Base-by-base conservation (phyloP, 441 rosid species). In the Flueggea neowawraea region DNA sequence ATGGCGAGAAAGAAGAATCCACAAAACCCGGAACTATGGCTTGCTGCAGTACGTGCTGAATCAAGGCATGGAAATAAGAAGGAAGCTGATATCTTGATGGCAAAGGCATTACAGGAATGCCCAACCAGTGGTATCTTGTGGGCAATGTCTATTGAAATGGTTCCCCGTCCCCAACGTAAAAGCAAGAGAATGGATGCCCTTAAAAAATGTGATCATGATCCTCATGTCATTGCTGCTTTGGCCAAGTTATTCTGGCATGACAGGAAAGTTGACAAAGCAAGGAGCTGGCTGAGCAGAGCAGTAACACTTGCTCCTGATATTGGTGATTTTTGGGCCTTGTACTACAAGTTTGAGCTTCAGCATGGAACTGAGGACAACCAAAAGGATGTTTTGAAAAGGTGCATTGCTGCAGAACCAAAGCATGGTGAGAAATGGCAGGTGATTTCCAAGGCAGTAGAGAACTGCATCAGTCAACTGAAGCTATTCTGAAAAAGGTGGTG, bases 21-120 rank as follows among this genome's bases (percentile, higher is more conserved):
- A 61, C 80, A 69, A 16, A 77, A 60, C 52, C 88, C 87, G 36
- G 92, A 91, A 65, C 85, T 94, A 10, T 94, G 99, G 96, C 89
- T 94, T 60, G 97, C 99, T 72, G 91, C 96, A 49, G 72, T 91
- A 10, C 86, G 85, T 57, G 78, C 85, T 60, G 99, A 91, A 71
- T 79, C 76, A 50, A 85, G 85, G 73, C 96, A 86, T 50, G 96
- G 91, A 44, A 77, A 84, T 74, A 87, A 84, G 73, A 91, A 68
- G 75, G 97, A 94, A 67, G 80, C 96, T 66, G 99, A 91, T 60
- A 82, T 70, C 31, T 67, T 94, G 80, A 91, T 94, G 97, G 88
- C 99, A 6, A 94, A 87, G 85, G 99, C 95, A 54, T 76, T 94
- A 73, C 99, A 94, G 76, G 99, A 80, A 76, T 94, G 99, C 70